A percentile compares a stretch with the other conserved stretches of the same genome.
Conservation (phyloP, 495 filamentous ascomycete species). For the Trichocladium uniseriatum region DNA sequence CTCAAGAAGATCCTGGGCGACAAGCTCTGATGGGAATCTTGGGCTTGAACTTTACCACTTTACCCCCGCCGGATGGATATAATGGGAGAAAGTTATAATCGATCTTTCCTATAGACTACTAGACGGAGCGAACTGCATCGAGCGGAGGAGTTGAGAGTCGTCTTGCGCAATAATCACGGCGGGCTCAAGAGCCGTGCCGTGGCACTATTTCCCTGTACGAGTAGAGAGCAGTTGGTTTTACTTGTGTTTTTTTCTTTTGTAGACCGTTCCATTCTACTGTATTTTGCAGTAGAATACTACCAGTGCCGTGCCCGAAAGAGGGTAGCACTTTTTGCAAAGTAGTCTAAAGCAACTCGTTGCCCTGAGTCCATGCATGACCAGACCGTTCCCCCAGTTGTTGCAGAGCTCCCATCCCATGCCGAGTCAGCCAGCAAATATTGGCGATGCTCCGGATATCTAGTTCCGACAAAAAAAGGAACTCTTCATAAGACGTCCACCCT, state of each 20-base stretch:
- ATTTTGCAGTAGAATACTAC: background rate
- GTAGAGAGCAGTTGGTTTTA: conserved; percentile 1
- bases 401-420: conserved; percentile 6
- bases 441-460: conserved; percentile 11
- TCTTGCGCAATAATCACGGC: too few relatives aligned
- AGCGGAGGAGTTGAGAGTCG: background rate
- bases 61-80: too few relatives aligned
- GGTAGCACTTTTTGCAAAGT: background rate
- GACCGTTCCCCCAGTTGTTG: background rate
- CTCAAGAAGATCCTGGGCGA: conserved; percentile 29
- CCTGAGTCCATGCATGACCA: conserved; percentile 4
- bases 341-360: conserved; percentile 1
- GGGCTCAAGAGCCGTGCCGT: too few relatives aligned
- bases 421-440: background rate
- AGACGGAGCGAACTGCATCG: conserved; percentile 3
- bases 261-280: conserved; percentile 6
- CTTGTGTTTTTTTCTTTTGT: conserved; percentile 1
- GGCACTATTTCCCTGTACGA: background rate
- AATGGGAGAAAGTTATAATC: too few relatives aligned
- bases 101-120: conserved; percentile 5
- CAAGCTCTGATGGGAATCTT: conserved; percentile 16
- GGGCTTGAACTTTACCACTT: too few relatives aligned
- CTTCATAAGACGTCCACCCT: background rate
- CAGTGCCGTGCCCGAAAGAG: background rate
- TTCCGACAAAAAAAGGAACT: conserved; percentile 4